Evolutionary conservation across 78 protist species (phyloP).

Genomic region (Dictyostelium firmibasis): DNA sequence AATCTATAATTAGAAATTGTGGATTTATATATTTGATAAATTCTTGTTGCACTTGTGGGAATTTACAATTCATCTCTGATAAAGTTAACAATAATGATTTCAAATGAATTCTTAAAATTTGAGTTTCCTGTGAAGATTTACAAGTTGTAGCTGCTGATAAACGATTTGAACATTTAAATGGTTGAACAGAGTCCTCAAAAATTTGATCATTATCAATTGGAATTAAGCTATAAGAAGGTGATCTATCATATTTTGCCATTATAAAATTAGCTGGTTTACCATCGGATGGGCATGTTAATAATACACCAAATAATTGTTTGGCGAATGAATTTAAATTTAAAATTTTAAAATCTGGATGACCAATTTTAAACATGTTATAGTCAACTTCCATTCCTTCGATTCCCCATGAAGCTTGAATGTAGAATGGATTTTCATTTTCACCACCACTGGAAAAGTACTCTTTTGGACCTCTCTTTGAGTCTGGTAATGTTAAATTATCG

Average conservation of each 20-base stretch:
- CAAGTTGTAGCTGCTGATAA: neutral
- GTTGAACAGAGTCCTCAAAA: neutral
- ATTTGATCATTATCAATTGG: neutral
- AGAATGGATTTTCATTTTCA: neutral
- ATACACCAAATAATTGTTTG: neutral
- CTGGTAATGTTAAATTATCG: neutral
- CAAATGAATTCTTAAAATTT: neutral
- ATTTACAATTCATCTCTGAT: neutral
- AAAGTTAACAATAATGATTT: neutral
- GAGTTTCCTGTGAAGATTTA: neutral
- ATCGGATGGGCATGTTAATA: neutral
- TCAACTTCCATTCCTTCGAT: neutral
- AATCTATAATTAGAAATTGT: neutral
- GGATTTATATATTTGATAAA: neutral
- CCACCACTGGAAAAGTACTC: neutral
- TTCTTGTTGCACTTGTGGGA: neutral
- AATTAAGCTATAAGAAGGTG: neutral
- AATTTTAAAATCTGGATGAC: neutral
- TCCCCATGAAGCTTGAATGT: neutral
- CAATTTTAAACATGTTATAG: neutral
- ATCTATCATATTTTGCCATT: neutral
- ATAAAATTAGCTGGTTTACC: neutral
- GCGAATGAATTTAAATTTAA: neutral
- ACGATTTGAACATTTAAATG: no score
- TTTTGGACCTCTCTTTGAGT: neutral